These are phyloP conservation scores for Fonsecaea pedrosoi DNA, from an alignment of 2,329 filamentous ascomycete genomes.

Conservation along the genomic window DNA sequence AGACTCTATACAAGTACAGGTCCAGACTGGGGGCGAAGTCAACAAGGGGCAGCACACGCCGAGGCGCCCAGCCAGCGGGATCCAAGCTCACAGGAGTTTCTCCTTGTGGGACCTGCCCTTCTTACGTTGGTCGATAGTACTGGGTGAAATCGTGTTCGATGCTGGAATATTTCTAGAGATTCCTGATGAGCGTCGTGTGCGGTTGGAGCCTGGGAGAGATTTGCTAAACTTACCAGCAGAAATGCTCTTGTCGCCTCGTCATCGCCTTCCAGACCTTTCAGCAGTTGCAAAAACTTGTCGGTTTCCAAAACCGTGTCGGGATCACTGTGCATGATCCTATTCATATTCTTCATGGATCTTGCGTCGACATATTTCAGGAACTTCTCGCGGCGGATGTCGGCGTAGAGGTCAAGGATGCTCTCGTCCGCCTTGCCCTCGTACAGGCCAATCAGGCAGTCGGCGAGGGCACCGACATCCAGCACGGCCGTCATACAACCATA, in stretches of 20 bases:
- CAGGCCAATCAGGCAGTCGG: conserved; percentile 61
- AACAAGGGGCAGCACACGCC: too few relatives aligned
- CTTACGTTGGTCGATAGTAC: conserved; percentile 23
- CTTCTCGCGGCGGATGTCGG: conserved; percentile 48
- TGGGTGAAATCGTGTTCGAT: conserved; percentile 33
- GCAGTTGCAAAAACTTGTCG: conserved; percentile 47
- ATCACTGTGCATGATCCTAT: conserved; percentile 45
- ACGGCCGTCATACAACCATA: conserved; percentile 60
- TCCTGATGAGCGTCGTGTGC: background rate
- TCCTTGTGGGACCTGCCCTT: background rate
- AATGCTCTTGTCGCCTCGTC: conserved; percentile 35
- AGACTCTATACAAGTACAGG: too few relatives aligned
- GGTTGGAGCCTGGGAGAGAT: background rate
- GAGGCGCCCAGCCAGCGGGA: background rate
- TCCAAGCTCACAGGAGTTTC: background rate
- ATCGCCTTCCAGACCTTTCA: conserved; percentile 45
- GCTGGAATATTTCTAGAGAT: conserved; percentile 26
- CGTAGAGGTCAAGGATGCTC: conserved; percentile 52
- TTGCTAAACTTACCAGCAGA: conserved; percentile 24
- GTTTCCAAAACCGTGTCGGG: conserved; percentile 45
- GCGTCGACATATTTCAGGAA: conserved; percentile 49
- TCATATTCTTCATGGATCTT: conserved; percentile 51
- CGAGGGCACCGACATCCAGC: conserved; percentile 67
- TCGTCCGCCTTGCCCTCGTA: conserved; percentile 48
- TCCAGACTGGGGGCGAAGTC: too few relatives aligned